A percentile compares a stretch with the other conserved stretches of the same genome.
Conservation (phyloP, 2,329 filamentous ascomycete species). For the Pseudogymnoascus sp. region DNA sequence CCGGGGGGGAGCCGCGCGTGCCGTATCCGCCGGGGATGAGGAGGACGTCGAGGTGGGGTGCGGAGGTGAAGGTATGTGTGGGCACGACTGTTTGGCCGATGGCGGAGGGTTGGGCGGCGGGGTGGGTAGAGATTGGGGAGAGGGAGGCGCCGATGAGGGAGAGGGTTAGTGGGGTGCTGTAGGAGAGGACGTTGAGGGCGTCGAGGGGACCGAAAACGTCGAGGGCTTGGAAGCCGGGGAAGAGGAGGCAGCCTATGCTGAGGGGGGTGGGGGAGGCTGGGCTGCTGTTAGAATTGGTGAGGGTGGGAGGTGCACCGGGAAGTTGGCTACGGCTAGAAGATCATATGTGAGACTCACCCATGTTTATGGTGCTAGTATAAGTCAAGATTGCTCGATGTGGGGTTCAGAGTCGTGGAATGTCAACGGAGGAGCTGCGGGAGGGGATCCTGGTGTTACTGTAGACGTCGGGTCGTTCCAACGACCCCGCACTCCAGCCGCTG, state of each 20-base stretch:
- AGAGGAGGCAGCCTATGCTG: constrained; percentile 26
- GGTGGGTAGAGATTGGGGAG: constrained; percentile 23
- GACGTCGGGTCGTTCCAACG: neutral
- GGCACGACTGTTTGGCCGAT: constrained; percentile 35
- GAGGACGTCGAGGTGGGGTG: constrained; percentile 46
- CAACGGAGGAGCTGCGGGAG: neutral
- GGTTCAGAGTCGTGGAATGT: neutral
- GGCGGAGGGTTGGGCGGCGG: neutral
- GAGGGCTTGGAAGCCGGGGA: constrained; percentile 35
- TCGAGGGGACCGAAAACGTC: neutral
- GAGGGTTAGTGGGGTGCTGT: constrained; percentile 24
- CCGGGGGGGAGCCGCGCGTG: constrained; percentile 29
- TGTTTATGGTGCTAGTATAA: neutral
- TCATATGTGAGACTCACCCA: neutral
- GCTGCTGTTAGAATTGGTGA: neutral
- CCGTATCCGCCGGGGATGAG: constrained; percentile 58
- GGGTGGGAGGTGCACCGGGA: neutral
- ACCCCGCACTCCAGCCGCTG: neutral
- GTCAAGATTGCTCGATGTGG: neutral
- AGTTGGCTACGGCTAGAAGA: neutral
- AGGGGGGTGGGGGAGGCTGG: neutral
- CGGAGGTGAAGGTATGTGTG: constrained; percentile 45
- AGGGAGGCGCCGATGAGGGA: constrained; percentile 28
- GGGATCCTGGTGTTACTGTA: neutral
- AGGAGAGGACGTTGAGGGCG: constrained; percentile 16